phyloP scores from a whole-genome alignment of 176 grass and related monocot species.

The Oryza coarctata region DNA sequence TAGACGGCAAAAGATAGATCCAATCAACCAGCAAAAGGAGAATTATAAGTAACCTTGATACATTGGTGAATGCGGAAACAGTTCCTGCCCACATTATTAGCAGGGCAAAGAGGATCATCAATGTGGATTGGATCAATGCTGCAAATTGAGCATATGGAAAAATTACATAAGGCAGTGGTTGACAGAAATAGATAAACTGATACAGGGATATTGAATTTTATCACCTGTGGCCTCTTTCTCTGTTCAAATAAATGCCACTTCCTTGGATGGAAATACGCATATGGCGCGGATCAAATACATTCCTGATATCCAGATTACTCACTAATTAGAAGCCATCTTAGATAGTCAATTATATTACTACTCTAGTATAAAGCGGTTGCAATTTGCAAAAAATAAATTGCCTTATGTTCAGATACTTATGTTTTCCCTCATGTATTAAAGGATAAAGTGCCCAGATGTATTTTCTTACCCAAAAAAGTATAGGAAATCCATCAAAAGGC shows the following conservation, averaged over 20 bases:
- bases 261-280: constrained; percentile 99
- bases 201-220: constrained; percentile 17
- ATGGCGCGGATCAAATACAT: constrained; percentile 96
- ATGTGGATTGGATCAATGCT: constrained; percentile 99
- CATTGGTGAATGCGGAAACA: constrained; percentile 99
- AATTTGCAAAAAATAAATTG: not conserved
- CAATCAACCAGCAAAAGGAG: constrained; percentile 2
- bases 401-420: constrained; percentile 5
- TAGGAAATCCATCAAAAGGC: constrained; percentile 97
- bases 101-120: constrained; percentile 86
- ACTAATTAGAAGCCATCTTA: constrained; percentile 20
- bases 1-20: constrained; percentile 13
- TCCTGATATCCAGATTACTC: constrained; percentile 53
- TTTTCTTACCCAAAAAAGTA: constrained; percentile 95
- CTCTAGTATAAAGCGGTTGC: constrained; percentile 4
- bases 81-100: constrained; percentile 95
- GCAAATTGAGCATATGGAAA: constrained; percentile 37
- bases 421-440: not conserved
- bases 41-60: constrained; percentile 70
- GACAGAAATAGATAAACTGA: not conserved
- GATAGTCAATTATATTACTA: constrained; percentile 13
- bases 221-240: constrained; percentile 95
- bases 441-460: constrained; percentile 23
- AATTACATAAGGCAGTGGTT: constrained; percentile 31
- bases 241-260: constrained; percentile 90